Evolutionary conservation across 2,329 filamentous ascomycete species (phyloP).

Genomic region (Tolypocladium album): DNA sequence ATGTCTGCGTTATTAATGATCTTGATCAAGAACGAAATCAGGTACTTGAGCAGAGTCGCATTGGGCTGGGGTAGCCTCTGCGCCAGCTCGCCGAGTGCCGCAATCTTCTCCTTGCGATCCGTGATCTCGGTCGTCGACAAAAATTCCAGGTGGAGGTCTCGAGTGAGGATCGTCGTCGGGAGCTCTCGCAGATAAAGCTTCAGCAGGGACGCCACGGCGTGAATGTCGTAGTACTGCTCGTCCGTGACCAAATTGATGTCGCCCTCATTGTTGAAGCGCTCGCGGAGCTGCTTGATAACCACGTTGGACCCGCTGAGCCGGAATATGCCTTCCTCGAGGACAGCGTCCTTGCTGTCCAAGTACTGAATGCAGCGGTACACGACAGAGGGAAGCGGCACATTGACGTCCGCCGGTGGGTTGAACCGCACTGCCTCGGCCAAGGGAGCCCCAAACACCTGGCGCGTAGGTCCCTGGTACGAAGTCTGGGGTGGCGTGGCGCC

Average conservation of each 20-base stretch:
- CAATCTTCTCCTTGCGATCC: slow-evolving; percentile 65
- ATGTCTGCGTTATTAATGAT: slow-evolving; percentile 82
- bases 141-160: slow-evolving; percentile 85
- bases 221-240: slow-evolving; percentile 84
- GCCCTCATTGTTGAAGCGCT: slow-evolving; percentile 87
- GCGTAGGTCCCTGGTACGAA: slow-evolving; percentile 41
- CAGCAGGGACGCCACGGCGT: slow-evolving; percentile 86
- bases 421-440: slow-evolving; percentile 78
- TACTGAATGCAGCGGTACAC: slow-evolving; percentile 95
- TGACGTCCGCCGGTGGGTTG: slow-evolving; percentile 61
- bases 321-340: slow-evolving; percentile 89
- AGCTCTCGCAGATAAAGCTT: slow-evolving; percentile 92
- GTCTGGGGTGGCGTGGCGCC: slow-evolving; percentile 31
- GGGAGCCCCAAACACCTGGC: slow-evolving; percentile 75
- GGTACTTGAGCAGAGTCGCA: slow-evolving; percentile 66
- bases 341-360: slow-evolving; percentile 69
- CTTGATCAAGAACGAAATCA: slow-evolving; percentile 80
- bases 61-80: slow-evolving; percentile 73
- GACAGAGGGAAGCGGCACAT: slow-evolving; percentile 75
- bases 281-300: slow-evolving; percentile 80
- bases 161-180: slow-evolving; percentile 80
- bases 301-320: slow-evolving; percentile 93
- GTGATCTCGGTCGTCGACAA: slow-evolving; percentile 71
- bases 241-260: slow-evolving; percentile 81
- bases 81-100: slow-evolving; percentile 65